These are phyloP conservation scores for Rhododendron molle DNA, from an alignment of 148 eudicot species.

Conservation along the genomic window DNA sequence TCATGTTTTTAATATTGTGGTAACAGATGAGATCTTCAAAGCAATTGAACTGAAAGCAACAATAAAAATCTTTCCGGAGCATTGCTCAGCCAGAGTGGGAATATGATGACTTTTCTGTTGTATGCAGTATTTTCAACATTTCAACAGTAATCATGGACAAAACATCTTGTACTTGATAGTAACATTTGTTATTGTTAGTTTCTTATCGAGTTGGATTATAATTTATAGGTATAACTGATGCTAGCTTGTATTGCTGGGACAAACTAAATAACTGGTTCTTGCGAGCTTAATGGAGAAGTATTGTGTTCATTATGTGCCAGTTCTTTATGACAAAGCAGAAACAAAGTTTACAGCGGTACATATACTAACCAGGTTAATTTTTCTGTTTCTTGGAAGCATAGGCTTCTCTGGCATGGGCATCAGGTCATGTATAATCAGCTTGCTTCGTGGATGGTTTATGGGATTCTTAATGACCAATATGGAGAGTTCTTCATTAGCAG, in stretches of 20 bases:
- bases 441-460: conserved; percentile 95
- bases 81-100: not conserved
- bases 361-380: not conserved
- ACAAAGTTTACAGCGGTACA: not conserved
- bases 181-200: not conserved
- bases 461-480: conserved; percentile 88
- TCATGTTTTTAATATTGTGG: not conserved
- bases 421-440: conserved; percentile 98
- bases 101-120: not conserved
- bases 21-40: not conserved
- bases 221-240: not conserved
- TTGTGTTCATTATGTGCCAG: conserved; percentile 1
- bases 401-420: conserved; percentile 99
- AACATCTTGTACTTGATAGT: not conserved
- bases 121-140: not conserved
- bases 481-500: conserved; percentile 84
- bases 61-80: not conserved
- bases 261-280: not conserved
- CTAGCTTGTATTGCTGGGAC: not conserved
- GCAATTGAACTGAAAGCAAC: not conserved
- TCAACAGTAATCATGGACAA: not conserved
- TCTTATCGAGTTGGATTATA: not conserved
- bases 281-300: not conserved
- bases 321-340: not conserved
- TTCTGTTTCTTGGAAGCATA: conserved; percentile 23